Evolutionary conservation across 1,139 yeast genomes (phyloP), one percentile per base, ranked within the genome.

Genomic region (Suhomyces bribrorum): DNA sequence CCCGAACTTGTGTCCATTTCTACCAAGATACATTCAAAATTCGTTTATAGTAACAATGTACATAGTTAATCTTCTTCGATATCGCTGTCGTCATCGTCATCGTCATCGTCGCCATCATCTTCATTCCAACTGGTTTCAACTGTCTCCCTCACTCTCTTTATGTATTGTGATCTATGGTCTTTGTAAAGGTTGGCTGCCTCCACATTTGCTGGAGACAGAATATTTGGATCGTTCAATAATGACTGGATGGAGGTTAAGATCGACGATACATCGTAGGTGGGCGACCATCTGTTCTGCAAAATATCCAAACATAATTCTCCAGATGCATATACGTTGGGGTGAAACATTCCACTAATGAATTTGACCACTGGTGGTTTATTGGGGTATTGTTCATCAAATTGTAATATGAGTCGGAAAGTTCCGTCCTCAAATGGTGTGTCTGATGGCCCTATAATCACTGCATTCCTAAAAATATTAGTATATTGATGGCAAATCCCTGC

Each of bases 351-450:
- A 47, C 94, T 83, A 33, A 90, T 72, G 59, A 92, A 92, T 57
- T 87, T 85, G 34, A 94, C 98, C 37, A 77, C 72, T 4, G 99
- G 98, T 12, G 98, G 97, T 58, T 92, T 92, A 56, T 90, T 90
- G 5, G 99, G 99, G 56, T 92, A 92, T 58, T 89, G 97, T 65
- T 92, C 99, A 59, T 90, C 97, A 61, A 92, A 92, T 54, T 87
- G 94, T 49, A 94, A 67, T 40, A 83, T 75, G 44, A 92, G 74
- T 41, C 95, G 77, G 66, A 92, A 94, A 0, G 98, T 92, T 13
- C 99, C 99, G 57, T 92, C 99, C 62, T 92, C 98, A 58, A 88
- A 92, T 3, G 98, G 97, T 1, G 99, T 92, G 47, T 90, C 97
- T 24, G 92, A 83, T 1, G 99, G 99, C 0, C 99, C 99, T 44